Evolutionary conservation across 257 asterid species (phyloP), one percentile per base, ranked within the genome.

Genomic region (Solanum tacnaense): DNA sequence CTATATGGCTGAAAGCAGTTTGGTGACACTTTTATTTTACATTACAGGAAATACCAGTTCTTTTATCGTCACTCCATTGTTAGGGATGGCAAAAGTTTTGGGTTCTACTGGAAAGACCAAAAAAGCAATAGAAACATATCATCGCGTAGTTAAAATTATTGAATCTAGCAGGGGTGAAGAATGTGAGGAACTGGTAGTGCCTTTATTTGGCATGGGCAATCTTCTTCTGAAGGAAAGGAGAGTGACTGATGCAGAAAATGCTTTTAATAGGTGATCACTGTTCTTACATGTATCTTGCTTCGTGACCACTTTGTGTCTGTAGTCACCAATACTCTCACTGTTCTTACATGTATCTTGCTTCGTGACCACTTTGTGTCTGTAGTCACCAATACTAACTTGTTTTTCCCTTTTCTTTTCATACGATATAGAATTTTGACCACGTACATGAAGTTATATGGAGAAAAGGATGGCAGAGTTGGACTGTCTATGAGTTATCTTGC

Each of bases 401-500:
- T 86, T 83, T 83, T 89, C 72, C 31, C 87, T 52, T 41, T 78
- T 86, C 68, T 85, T 79, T 86, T 89, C 84, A 74, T 83, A 71
- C 82, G 67, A 78, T 88, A 31, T 91, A 96, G 99, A 92, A 92
- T 95, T 89, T 79, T 95, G 71, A 89, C 90, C 88, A 94, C 92
- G 44, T 94, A 88, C 89, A 79, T 35, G 74, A 94, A 91, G 88
- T 91, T 91, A 86, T 93, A 92, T 92, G 99, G 98, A 65, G 98
- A 91, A 88, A 91, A 90, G 31, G 98, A 96, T 92, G 98, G 92
- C 91, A 94, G 94, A 94, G 96, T 93, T 83, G 98, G 94, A 89
- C 88, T 94, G 91, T 96, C 96, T 88, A 90, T 96, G 99, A 92
- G 96, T 88, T 94, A 96, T 38, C 92, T 96, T 90, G 99, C 98